A percentile compares a stretch with the other conserved stretches of the same genome.
Conservation (phyloP, 345 rosid genomes). For the Viola odorata region DNA sequence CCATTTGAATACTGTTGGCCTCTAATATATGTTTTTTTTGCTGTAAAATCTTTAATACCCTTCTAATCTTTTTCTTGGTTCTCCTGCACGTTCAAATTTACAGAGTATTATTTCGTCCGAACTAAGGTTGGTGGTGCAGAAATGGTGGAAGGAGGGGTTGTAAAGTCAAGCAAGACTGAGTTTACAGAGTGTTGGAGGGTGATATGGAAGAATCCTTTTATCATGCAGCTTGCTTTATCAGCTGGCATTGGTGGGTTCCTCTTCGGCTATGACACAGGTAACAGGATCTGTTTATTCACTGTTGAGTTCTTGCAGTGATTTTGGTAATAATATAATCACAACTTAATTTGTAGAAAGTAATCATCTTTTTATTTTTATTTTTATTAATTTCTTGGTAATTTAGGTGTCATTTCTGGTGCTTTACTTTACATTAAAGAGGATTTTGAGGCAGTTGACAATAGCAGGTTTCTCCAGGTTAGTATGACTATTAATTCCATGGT, state of each 20-base stretch:
- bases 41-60: no score
- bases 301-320: not conserved
- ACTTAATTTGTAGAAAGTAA: not conserved
- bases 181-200: slow-evolving; percentile 70
- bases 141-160: slow-evolving; percentile 66
- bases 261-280: slow-evolving; percentile 89
- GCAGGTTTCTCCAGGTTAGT: slow-evolving; percentile 58
- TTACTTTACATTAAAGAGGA: slow-evolving; percentile 75
- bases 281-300: not conserved
- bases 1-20: no score
- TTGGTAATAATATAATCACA: not conserved
- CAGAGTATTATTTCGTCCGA: no score
- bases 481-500: no score
- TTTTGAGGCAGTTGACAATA: slow-evolving; percentile 48
- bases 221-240: slow-evolving; percentile 68
- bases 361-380: not conserved
- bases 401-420: slow-evolving; percentile 88
- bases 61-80: no score
- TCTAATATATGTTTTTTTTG: no score
- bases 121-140: not conserved
- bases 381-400: not conserved
- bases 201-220: slow-evolving; percentile 62
- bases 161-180: slow-evolving; percentile 51
- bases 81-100: no score
- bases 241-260: slow-evolving; percentile 90